These are phyloP conservation scores for Lecanicillium sp. DNA, from an alignment of 2,329 filamentous ascomycete genomes.

Conservation along the genomic window DNA sequence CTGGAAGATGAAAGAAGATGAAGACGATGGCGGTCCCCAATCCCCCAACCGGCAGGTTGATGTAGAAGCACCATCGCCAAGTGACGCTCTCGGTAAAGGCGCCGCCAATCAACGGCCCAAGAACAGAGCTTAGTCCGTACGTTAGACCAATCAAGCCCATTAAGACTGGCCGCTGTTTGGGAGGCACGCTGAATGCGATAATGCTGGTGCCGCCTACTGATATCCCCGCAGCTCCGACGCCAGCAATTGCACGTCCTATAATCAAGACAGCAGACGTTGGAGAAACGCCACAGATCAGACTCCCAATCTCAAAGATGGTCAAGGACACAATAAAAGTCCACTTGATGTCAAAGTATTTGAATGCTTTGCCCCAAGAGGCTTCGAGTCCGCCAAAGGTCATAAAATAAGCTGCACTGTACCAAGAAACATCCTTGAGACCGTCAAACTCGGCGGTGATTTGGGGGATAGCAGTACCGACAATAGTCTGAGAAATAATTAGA, in stretches of 20 bases:
- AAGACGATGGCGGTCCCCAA: constrained; percentile 13
- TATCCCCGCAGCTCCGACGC: constrained; percentile 33
- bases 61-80: constrained; percentile 16
- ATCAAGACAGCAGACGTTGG: constrained; percentile 31
- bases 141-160: constrained; percentile 15
- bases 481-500: too few species aligned
- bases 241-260: constrained; percentile 36
- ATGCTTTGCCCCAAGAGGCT: constrained; percentile 18
- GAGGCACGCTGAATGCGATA: constrained; percentile 21
- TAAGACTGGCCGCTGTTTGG: constrained; percentile 12
- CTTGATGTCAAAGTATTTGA: constrained; percentile 29
- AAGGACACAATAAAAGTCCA: constrained; percentile 27
- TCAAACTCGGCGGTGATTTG: constrained; percentile 31
- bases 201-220: constrained; percentile 34
- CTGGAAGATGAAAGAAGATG: constrained; percentile 25
- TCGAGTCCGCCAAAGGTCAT: constrained; percentile 19
- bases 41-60: constrained; percentile 15
- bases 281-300: constrained; percentile 32
- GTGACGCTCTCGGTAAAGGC: constrained; percentile 17
- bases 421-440: constrained; percentile 32
- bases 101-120: constrained; percentile 16
- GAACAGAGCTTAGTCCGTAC: constrained; percentile 14
- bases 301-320: constrained; percentile 33
- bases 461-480: constrained; percentile 34
- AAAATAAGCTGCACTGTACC: constrained; percentile 38